Evolutionary conservation across 257 asterid species (phyloP), one percentile per base, ranked within the genome.

Genomic region (Primulina tabacum): DNA sequence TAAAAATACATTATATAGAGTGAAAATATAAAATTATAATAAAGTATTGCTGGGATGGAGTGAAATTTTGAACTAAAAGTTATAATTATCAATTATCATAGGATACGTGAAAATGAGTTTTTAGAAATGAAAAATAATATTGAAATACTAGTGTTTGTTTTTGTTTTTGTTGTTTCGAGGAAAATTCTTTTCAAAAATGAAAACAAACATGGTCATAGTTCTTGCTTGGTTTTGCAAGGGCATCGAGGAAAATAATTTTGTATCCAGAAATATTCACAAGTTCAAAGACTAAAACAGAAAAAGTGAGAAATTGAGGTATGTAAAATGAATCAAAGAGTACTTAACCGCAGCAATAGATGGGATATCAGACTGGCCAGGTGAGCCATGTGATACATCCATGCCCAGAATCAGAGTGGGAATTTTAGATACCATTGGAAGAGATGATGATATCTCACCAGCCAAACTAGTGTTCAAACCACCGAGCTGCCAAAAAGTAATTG

Each of bases 321-420:
- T 17, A 7, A 63, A 38, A 40, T 0, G 8, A 20, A 47, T 26
- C 40, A 8, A 34, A 55, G n/a, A 73, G 60, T 60, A 67, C 66
- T 67, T 81, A 79, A 89, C 98, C 60, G 98, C 98, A 71, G 98
- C 98, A 83, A 92, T 90, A 30, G 98, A 92, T 2, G 98, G 98
- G 24, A 90, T 35, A 77, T 92, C 98, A 32, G 97, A 90, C 76
- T 85, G 96, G 70, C 98, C 98, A 29, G 98, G 98, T 38, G 98
- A 92, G 60, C 97, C 98, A 65, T 92, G 98, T 0, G 97, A 90
- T 6, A 92, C 98, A 56, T 92, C 98, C 98, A 92, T 92, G 50
- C 98, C 98, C 63, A 92, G 84, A 72, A 92, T 88, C 21, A 90
- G 70, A 24, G 98, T 90, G 14, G 98, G 97, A 65, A 67, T 74